Conservation (phyloP, 345 rosid species). For the Camelina neglecta region DNA sequence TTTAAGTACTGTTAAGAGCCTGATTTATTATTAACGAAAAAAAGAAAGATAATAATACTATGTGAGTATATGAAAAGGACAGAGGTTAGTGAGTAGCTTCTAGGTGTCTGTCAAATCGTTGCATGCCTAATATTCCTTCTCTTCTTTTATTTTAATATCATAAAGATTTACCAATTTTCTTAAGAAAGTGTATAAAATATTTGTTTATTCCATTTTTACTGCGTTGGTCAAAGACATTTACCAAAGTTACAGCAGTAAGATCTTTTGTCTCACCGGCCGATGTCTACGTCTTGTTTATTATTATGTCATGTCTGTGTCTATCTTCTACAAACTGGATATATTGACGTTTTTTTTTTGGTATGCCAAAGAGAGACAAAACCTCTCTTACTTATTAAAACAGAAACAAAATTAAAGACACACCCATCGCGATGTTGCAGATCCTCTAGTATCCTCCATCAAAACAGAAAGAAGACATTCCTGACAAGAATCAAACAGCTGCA, state of each 20-base stretch:
- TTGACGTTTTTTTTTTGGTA: too few species aligned
- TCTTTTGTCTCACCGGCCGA: conserved; percentile 22
- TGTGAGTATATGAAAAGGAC: conserved; percentile 3
- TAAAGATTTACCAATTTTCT: conserved; percentile 24
- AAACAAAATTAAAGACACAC: too few species aligned
- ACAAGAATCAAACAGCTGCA: too few species aligned
- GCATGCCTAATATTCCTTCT: conserved; percentile 38
- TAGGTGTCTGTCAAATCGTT: conserved; percentile 38
- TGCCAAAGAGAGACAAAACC: too few species aligned
- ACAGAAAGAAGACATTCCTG: too few species aligned
- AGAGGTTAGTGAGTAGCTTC: conserved; percentile 23
- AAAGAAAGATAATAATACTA: neutral
- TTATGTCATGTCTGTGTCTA: conserved; percentile 15
- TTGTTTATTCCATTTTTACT: conserved; percentile 29
- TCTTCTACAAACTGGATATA: neutral
- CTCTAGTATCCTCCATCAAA: too few species aligned
- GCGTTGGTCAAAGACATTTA: conserved; percentile 31
- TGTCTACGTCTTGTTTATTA: conserved; percentile 18
- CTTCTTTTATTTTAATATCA: conserved; percentile 6
- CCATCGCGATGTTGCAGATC: too few species aligned
- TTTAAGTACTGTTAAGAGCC: neutral
- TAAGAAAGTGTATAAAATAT: neutral
- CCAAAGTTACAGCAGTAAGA: conserved; percentile 23
- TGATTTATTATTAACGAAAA: neutral
- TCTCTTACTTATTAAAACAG: too few species aligned